Evolutionary conservation across 2,329 filamentous ascomycete species (phyloP), one percentile per base, ranked within the genome.

Genomic region (Hypoxylon sp.): DNA sequence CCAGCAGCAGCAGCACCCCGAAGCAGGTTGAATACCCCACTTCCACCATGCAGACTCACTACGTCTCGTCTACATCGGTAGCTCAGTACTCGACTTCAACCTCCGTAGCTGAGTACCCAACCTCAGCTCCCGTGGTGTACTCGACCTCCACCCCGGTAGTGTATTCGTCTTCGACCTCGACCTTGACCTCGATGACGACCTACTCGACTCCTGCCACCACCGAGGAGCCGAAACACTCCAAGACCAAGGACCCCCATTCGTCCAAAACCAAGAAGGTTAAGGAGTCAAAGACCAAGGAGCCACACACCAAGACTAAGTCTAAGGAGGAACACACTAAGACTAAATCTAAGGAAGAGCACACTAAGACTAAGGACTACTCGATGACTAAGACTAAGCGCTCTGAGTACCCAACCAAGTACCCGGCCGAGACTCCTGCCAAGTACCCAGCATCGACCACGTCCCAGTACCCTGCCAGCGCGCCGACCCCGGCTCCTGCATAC

Each of bases 351-450:
- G 32, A 37, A 20, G 30, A 25, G 13, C 36, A 51, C 17, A 21
- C 37, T 25, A 47, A 56, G 42, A 30, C 31, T 9, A 38, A 45
- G 31, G 12, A 37, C 20, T 11, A 23, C 8, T 11, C 27, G 15
- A 17, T 17, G 12, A 20, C 37, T 3, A 42, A 47, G 15, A 44
- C 48, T 36, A 52, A 52, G 47, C 42, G 41, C 13, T 19, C 8
- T 13, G 27, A 35, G 9, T 56, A 50, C 35, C 50, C 53, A n/a
- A 23, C 31, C 30, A 31, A 30, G 23, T 49, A 49, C 21, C 36
- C 44, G 7, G 34, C 32, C 17, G 13, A 19, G 5, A 19, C 23
- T 17, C 41, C 30, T 11, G n/a, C n/a, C n/a, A n/a, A n/a, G n/a
- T n/a, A n/a, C n/a, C n/a, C n/a, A n/a, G n/a, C n/a, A n/a, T 19